phyloP scores from a whole-genome alignment of 331 rosid species.

The Rhamnella rubrinervis region DNA sequence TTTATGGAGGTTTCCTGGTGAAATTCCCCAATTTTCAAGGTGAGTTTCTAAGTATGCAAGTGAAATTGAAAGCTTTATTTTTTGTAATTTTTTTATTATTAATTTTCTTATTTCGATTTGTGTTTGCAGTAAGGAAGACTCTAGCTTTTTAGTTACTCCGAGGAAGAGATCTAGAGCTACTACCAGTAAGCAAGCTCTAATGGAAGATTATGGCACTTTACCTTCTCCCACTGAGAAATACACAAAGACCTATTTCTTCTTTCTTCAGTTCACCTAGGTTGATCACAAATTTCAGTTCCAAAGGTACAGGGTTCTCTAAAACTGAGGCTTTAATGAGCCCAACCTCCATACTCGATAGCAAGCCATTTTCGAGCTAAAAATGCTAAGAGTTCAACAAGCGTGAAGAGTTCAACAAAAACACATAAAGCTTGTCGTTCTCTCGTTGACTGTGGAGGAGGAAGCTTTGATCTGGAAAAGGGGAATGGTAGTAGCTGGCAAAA shows the following conservation, averaged over 20 bases:
- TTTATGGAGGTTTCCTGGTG: constrained; percentile 19
- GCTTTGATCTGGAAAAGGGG: too few relatives aligned
- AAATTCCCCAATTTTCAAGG: constrained; percentile 12
- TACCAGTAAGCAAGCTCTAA: constrained; percentile 32
- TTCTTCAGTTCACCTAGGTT: constrained; percentile 60
- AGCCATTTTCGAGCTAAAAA: constrained; percentile 39
- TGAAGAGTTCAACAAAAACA: too few relatives aligned
- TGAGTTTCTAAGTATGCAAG: background rate
- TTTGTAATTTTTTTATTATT: background rate
- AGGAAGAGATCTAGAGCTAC: constrained; percentile 30
- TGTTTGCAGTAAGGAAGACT: constrained; percentile 24
- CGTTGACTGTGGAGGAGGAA: too few relatives aligned
- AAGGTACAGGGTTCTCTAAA: constrained; percentile 35
- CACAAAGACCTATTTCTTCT: constrained; percentile 40
- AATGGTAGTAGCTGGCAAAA: too few relatives aligned
- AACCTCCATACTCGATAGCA: constrained; percentile 69
- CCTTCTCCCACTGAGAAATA: constrained; percentile 41
- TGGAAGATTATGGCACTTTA: constrained; percentile 51
- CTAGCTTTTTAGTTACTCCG: constrained; percentile 21
- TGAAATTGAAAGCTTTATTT: background rate
- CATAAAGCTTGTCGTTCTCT: too few relatives aligned
- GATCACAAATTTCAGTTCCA: constrained; percentile 51
- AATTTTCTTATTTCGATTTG: background rate
- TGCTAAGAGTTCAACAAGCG: too few relatives aligned
- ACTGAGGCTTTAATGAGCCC: constrained; percentile 64